These are phyloP conservation scores for Podila epicladia DNA, from an alignment of 192 early-diverging fungal genomes.

Conservation along the genomic window DNA sequence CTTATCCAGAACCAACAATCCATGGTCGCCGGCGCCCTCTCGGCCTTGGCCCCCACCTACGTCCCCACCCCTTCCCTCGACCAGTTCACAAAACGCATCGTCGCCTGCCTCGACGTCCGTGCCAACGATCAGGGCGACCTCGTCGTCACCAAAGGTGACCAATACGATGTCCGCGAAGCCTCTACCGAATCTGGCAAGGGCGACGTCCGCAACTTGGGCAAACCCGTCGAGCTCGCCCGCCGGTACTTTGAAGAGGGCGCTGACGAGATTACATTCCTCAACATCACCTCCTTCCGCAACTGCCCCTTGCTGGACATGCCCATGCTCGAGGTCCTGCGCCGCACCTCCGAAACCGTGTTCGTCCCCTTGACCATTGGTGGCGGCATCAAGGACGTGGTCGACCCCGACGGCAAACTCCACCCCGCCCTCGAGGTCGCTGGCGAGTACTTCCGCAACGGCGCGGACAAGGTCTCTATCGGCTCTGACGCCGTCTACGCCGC, in stretches of 20 bases:
- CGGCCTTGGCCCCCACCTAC: constrained; percentile 19
- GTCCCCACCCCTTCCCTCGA: constrained; percentile 53
- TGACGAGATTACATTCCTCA: constrained; percentile 98
- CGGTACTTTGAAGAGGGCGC: constrained; percentile 96
- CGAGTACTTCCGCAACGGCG: constrained; percentile 98
- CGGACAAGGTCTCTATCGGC: constrained; percentile 99
- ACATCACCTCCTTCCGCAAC: constrained; percentile 98
- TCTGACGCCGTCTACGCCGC: constrained; percentile 99
- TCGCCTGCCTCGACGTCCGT: constrained; percentile 97
- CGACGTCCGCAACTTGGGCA: constrained; percentile 93
- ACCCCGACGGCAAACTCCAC: constrained; percentile 83
- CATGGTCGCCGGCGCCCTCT: constrained; percentile 21
- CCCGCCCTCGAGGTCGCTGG: constrained; percentile 98
- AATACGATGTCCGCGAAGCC: constrained; percentile 96
- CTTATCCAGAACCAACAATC: constrained; percentile 6
- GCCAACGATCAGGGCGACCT: constrained; percentile 97
- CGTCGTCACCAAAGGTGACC: constrained; percentile 99
- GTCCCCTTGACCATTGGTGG: constrained; percentile 99
- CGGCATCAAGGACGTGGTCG: constrained; percentile 92
- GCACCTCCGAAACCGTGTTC: constrained; percentile 91
- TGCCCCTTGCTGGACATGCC: constrained; percentile 89
- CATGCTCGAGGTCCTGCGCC: constrained; percentile 94
- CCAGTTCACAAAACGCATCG: constrained; percentile 86
- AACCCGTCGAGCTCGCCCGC: constrained; percentile 93
- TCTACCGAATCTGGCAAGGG: constrained; percentile 17